These are phyloP conservation scores for Cladosporium cucumerinum DNA, from an alignment of 2,329 filamentous ascomycete species.

Conservation along the genomic window DNA sequence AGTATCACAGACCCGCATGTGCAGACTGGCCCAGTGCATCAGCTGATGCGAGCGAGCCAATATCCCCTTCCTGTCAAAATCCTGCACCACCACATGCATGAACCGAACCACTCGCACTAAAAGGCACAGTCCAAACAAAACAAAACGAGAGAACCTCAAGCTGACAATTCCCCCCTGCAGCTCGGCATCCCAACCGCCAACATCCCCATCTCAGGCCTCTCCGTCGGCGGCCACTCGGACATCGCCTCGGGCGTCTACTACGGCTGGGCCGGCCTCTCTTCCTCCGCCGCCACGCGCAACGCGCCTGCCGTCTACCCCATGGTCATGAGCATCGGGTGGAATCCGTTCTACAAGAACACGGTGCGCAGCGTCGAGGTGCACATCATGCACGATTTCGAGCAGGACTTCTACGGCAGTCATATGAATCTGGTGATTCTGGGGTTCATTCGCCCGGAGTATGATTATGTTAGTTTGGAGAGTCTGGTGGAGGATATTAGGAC, in stretches of 20 bases:
- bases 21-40: not conserved
- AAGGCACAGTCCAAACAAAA: not conserved
- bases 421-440: slow-evolving; percentile 80
- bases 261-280: slow-evolving; percentile 72
- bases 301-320: slow-evolving; percentile 64
- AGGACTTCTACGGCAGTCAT: slow-evolving; percentile 80
- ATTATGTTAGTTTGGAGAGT: slow-evolving; percentile 80
- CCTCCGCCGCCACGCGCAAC: slow-evolving; percentile 27
- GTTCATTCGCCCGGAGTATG: slow-evolving; percentile 83
- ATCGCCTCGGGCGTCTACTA: slow-evolving; percentile 85
- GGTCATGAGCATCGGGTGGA: slow-evolving; percentile 94
- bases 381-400: slow-evolving; percentile 70
- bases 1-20: not conserved
- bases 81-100: not conserved
- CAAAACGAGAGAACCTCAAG: not conserved
- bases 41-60: not conserved
- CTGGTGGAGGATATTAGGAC: slow-evolving; percentile 83
- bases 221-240: slow-evolving; percentile 61
- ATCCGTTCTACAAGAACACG: slow-evolving; percentile 94
- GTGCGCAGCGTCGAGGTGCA: slow-evolving; percentile 65
- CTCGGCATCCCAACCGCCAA: slow-evolving; percentile 97
- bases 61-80: not conserved
- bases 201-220: slow-evolving; percentile 65
- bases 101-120: not conserved
- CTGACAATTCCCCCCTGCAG: slow-evolving; percentile 41